Conservation (phyloP, 371 early-diverging fungal species). For the Mortierella sp. region DNA sequence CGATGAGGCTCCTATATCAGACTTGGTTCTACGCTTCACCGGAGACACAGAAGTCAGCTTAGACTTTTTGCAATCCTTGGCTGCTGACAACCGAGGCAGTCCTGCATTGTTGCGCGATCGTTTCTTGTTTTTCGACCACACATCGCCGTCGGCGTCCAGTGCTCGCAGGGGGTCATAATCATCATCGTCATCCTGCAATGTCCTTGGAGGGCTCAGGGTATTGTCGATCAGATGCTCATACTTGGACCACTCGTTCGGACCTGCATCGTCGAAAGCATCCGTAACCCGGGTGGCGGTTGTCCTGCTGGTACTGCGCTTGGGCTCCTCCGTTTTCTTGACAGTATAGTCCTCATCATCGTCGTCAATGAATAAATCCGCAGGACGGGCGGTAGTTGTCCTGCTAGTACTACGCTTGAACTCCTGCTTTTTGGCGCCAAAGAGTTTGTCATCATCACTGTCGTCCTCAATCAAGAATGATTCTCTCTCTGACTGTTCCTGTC, state of each 20-base stretch:
- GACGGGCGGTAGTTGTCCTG: no score
- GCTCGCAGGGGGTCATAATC: background rate
- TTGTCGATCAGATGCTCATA: conserved; percentile 5
- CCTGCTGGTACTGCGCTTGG: background rate
- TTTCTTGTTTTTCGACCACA: conserved; percentile 7
- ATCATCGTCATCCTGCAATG: background rate
- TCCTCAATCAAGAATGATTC: background rate
- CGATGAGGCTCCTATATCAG: background rate
- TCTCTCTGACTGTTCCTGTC: background rate
- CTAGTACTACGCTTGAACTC: background rate
- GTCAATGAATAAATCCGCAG: background rate
- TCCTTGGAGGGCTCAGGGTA: conserved; percentile 31
- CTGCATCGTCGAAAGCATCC: background rate
- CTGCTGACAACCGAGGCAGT: background rate
- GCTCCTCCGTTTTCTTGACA: background rate
- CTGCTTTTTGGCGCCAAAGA: background rate
- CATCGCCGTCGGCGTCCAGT: conserved; percentile 21
- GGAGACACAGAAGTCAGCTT: background rate
- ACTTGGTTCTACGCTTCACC: background rate
- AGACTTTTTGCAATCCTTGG: conserved; percentile 9
- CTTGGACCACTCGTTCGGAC: background rate
- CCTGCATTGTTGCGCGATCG: background rate
- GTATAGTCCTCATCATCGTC: background rate
- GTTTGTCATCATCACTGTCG: background rate
- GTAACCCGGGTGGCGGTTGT: background rate